phyloP scores from a whole-genome alignment of 148 eudicot genomes.

The Vaccinium corymbosum region DNA sequence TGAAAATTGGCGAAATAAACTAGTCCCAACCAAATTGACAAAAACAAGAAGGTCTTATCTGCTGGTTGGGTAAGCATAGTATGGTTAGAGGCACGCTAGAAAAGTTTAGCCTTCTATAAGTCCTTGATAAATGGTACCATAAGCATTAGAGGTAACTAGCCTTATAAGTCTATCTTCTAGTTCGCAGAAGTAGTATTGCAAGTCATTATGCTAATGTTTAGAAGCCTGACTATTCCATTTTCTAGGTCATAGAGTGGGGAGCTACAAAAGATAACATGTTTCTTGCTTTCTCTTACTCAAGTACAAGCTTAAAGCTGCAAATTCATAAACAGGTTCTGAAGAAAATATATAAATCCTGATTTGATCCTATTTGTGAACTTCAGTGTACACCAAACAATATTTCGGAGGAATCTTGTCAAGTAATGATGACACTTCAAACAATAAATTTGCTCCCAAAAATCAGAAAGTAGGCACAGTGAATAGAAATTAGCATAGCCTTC shows the following conservation, averaged over 20 bases:
- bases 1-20: background rate
- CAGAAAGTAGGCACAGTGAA: background rate
- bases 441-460: background rate
- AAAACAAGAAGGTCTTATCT: background rate
- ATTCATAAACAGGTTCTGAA: background rate
- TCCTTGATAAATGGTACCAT: background rate
- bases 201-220: background rate
- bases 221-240: background rate
- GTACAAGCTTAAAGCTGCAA: background rate
- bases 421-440: background rate
- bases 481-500: background rate
- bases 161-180: background rate
- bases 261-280: background rate
- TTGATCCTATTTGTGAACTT: background rate
- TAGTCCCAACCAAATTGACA: constrained; percentile 1
- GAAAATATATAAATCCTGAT: background rate
- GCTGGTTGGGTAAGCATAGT: background rate
- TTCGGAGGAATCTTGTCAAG: background rate
- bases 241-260: background rate
- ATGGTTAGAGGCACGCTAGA: constrained; percentile 6
- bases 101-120: background rate
- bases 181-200: background rate
- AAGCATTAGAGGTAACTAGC: background rate
- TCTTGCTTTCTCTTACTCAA: background rate
- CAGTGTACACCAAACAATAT: background rate